phyloP scores from a whole-genome alignment of 2,329 filamentous ascomycete species.

The Botrytis tulipae region DNA sequence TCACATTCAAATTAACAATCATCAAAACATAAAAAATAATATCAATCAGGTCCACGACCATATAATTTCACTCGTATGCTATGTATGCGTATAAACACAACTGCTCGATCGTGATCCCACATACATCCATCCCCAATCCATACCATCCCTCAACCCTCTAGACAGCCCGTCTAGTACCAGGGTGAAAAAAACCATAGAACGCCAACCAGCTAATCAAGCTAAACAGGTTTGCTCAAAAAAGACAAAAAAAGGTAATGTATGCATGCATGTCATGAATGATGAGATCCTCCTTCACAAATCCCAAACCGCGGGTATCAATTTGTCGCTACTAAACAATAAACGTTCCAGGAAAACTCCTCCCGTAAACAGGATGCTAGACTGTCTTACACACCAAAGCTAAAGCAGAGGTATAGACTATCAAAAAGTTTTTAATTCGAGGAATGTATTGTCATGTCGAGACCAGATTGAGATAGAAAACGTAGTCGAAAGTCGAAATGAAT shows the following conservation, averaged over 20 bases:
- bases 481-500: slow-evolving; percentile 25
- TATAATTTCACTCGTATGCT: slow-evolving; percentile 14
- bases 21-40: background rate
- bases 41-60: background rate
- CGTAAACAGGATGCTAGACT: slow-evolving; percentile 42
- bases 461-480: slow-evolving; percentile 27
- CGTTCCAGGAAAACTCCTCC: slow-evolving; percentile 33
- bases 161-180: slow-evolving; percentile 16
- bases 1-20: background rate
- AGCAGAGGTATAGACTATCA: slow-evolving; percentile 36
- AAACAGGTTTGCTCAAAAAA: background rate
- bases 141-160: slow-evolving; percentile 11
- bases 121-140: background rate
- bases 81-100: slow-evolving; percentile 14
- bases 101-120: slow-evolving; percentile 8
- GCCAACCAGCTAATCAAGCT: slow-evolving; percentile 9
- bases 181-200: slow-evolving; percentile 13
- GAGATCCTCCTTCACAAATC: background rate
- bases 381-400: slow-evolving; percentile 27
- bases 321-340: slow-evolving; percentile 20
- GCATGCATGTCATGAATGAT: slow-evolving; percentile 11
- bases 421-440: slow-evolving; percentile 34
- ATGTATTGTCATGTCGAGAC: slow-evolving; percentile 23
- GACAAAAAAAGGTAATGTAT: background rate
- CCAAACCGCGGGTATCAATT: slow-evolving; percentile 7